Base-by-base conservation (phyloP, 2,329 filamentous ascomycete genomes). In the Pestalotiopsis sp. region DNA sequence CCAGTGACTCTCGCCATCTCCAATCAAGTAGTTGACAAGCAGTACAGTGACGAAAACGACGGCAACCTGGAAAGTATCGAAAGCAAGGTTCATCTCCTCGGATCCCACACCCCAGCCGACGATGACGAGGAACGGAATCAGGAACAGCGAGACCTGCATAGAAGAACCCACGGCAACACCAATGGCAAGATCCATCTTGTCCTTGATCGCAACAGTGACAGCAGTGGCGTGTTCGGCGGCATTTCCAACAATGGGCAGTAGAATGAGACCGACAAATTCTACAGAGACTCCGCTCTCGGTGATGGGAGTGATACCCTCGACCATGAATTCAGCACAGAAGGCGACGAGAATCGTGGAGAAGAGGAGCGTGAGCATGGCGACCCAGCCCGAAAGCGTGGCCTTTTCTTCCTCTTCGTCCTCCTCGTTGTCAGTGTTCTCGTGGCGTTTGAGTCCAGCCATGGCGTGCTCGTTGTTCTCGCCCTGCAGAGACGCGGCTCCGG, bases 41-140 rank as follows among this genome's bases (percentile, higher is more conserved):
- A 97, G 88, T 0, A 93, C 92, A 1, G 93, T 90, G 13, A 96
- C 92, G 73, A 97, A 97, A 55, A 97, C 82, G 55, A 92, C 91
- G 24, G 94, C 91, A 14, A 97, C 90, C 81, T 97, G 93, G 83
- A 98, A 98, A 0, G 90, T 90, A 75, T 97, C 93, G 77, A 97
- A 96, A 77, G 91, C 91, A 4, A 97, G 86, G 22, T 90, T 93
- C 93, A 95, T 95, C 1, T 89, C 84, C 69, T 91, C 89, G 70
- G 87, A 78, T 48, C 82, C 86, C 85, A 94, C 89, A 70, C 89
- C 89, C 92, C 92, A 95, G 66, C 92, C 92, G 44, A 94, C 88
- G 48, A 94, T 86, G 67, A 94, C 91, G 39, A 94, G 86, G 11
- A 94, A 81, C 0, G 92, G 92, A 9, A 93, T 93, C 64, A 94